Base-by-base conservation (phyloP, 345 rosid genomes). In the Citrus mangshanensis region DNA sequence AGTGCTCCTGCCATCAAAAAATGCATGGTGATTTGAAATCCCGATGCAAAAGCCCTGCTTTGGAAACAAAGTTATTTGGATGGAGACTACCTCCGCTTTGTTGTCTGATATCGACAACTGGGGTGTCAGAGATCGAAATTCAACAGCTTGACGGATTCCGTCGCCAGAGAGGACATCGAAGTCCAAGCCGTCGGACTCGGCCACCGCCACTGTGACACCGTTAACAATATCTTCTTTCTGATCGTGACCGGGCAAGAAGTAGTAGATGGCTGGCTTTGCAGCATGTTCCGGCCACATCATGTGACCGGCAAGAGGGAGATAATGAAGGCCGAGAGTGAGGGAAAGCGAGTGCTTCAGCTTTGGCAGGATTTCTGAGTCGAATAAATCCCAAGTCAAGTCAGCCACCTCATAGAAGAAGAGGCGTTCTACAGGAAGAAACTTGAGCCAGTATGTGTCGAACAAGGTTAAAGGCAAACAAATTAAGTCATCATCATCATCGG, bases 261-360 rank as follows among this genome's bases (percentile, higher is more conserved):
- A 81, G 62, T 77, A 38, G 67, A 84, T 77, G 78, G 55, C 22
- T 4, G 90, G 89, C 28, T 78, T 77, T 1, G 73, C 62, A 19
- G 81, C 68, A 19, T 72, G 32, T 54, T 64, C 25, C 12, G 72
- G 74, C 88, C 87, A 84, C 0, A 63, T 75, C 61, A 89, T 18
- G 67, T 21, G 68, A 25, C 89, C 87, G 4, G 84, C 37, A 51
- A 87, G 73, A 28, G 87, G 88, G 35, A 84, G 86, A 32, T 75
- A 83, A 67, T 80, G 78, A 34, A 46, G 27, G 78, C 49, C 14
- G 16, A 88, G 89, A 40, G 79, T 70, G 24, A 74, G 72, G 14
- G 89, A 85, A 19, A 85, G 82, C 21, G 89, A 86, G 40, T 54
- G 82, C 40, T 83, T 86, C 75, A 88, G 86, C 14, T 75, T 86